Conservation (phyloP, 148 eudicot genomes). For the Polygonum maritimum region DNA sequence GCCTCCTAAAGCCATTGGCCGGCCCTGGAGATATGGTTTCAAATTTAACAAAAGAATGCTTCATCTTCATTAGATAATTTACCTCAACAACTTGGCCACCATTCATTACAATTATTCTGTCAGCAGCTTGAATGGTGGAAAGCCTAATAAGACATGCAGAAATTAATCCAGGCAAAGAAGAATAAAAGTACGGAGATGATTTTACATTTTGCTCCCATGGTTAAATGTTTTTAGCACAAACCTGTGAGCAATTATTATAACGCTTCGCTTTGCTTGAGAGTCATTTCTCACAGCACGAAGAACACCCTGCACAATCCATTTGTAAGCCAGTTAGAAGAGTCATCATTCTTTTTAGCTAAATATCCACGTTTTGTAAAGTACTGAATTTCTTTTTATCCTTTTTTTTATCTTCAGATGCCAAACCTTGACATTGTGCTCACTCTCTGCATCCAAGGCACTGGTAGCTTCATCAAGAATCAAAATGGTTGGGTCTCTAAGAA, state of each 20-base stretch:
- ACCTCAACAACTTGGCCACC: conserved; percentile 85
- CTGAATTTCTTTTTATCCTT: background rate
- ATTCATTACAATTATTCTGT: conserved; percentile 88
- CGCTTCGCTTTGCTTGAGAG: conserved; percentile 53
- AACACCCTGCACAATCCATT: conserved; percentile 51
- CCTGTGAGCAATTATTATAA: conserved; percentile 94
- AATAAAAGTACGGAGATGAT: background rate
- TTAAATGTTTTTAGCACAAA: conserved; percentile 13
- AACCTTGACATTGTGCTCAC: conserved; percentile 96
- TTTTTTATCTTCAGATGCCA: background rate
- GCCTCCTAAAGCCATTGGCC: no score
- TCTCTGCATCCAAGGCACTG: conserved; percentile 97
- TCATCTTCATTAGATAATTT: conserved; percentile 9
- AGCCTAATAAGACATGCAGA: conserved; percentile 36
- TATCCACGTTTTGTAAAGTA: background rate
- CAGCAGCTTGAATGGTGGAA: conserved; percentile 95
- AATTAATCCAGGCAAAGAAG: background rate
- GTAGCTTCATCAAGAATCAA: conserved; percentile 98
- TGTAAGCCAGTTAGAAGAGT: background rate
- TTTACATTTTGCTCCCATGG: background rate
- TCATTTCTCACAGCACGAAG: conserved; percentile 67
- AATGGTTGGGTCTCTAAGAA: conserved; percentile 84
- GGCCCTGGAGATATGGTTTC: no score
- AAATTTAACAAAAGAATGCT: background rate
- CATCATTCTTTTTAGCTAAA: background rate